phyloP scores from a whole-genome alignment of 768 basidiomycete genomes.

The Rhizopogon roseolus region DNA sequence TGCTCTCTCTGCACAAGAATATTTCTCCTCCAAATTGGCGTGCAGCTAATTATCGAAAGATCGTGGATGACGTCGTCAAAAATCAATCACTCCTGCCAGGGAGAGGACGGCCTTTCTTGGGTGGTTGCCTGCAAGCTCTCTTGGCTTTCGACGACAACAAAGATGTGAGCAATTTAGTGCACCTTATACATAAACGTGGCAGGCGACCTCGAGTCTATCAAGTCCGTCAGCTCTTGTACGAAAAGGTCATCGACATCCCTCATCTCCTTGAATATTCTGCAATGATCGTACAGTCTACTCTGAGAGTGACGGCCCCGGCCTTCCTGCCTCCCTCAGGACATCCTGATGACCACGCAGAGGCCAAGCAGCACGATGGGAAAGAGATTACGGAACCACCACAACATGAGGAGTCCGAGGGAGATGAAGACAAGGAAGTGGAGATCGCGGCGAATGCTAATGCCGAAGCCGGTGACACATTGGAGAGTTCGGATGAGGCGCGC shows the following conservation, averaged over 20 bases:
- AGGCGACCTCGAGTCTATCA: background rate
- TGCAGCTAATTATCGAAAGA: conserved; percentile 8
- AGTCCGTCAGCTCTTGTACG: conserved; percentile 27
- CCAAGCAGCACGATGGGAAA: background rate
- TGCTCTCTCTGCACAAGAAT: conserved; percentile 8
- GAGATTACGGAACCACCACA: background rate
- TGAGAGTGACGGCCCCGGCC: conserved; percentile 11
- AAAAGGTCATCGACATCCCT: conserved; percentile 24
- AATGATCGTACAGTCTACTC: conserved; percentile 9
- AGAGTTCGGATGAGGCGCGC: conserved; percentile 1
- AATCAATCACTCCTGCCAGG: background rate
- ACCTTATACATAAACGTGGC: conserved; percentile 16
- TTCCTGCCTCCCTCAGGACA: conserved; percentile 10
- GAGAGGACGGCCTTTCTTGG: background rate
- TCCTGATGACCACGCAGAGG: background rate
- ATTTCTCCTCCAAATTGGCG: background rate
- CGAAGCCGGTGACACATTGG: background rate
- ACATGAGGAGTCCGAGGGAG: background rate
- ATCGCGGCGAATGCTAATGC: background rate
- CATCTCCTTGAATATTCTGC: conserved; percentile 17
- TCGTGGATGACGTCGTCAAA: conserved; percentile 3
- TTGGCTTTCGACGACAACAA: conserved; percentile 9
- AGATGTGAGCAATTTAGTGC: conserved; percentile 17
- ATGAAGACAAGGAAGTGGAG: conserved; percentile 11
- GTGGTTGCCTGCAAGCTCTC: conserved; percentile 11